Evolutionary conservation across 1,284 basidiomycete genomes (phyloP), one percentile per base, ranked within the genome.

Genomic region (Peniophora sp.): DNA sequence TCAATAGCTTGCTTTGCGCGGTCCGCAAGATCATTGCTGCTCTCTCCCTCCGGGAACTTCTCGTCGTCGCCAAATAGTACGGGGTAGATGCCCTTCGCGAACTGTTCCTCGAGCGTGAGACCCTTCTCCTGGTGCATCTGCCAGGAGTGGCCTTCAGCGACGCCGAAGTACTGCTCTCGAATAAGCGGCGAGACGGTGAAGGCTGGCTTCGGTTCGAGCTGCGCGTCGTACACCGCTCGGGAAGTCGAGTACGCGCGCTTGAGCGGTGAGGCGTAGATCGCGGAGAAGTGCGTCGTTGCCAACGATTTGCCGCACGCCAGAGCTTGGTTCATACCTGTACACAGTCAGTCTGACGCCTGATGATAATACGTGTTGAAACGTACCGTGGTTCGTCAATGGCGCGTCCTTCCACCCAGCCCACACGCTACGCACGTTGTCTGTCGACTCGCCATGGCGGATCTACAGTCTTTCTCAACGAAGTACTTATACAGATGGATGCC

Each of bases 401-500:
- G 92, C 82, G 66, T 96, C 90, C 53, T 76, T 77, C 78, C 86
- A 91, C 10, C 92, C 92, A 23, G 91, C 89, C 91, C 91, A 94
- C 6, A 81, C 60, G 53, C 73, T 52, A 52, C 82, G 82, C 58
- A 79, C 55, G 56, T 81, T 81, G 64, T 89, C 89, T 44, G 77
- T 82, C 2, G 86, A 89, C 62, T 92, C 87, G 45, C 84, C 89
- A 64, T 92, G 89, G 55, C 89, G 73, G 56, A 90, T 77, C 85
- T 87, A 54, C 19, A 9, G 5, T 10, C 44, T 20, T 8, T 6
- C 24, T 22, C 19, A 32, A 32, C n/a, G 41, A 12, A 44, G 20
- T 12, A 19, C 41, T 11, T 25, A 25, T 25, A 45, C 3, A 16
- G n/a, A 16, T 20, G n/a, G 9, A 45, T n/a, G 19, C 9, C 9